Conservation (phyloP, 768 basidiomycete genomes). For the Agaricus blazei region DNA sequence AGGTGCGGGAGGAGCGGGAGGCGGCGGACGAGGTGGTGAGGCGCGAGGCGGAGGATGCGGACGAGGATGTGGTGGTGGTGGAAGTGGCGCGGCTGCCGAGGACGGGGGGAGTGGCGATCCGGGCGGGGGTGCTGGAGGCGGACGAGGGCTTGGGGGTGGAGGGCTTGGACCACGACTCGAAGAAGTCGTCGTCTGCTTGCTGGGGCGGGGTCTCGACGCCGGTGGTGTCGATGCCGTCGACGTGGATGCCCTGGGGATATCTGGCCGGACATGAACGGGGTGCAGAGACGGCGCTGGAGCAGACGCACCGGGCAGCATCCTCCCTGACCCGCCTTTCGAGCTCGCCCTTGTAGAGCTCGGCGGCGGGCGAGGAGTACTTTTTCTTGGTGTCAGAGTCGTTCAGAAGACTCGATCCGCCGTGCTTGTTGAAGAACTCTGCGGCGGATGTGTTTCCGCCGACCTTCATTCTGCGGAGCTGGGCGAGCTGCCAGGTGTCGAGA, state of each 20-base stretch:
- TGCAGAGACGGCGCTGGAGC: background rate
- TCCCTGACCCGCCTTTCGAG: conserved; percentile 74
- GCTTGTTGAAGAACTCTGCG: conserved; percentile 84
- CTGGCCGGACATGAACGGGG: conserved; percentile 29
- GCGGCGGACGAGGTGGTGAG: conserved; percentile 57
- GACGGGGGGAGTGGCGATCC: conserved; percentile 49
- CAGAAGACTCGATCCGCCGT: conserved; percentile 71
- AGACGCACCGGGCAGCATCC: conserved; percentile 59
- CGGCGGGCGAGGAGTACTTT: conserved; percentile 82
- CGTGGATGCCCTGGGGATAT: conserved; percentile 67
- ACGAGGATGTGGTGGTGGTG: conserved; percentile 38
- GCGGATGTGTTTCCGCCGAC: conserved; percentile 88
- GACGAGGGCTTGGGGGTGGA: conserved; percentile 47
- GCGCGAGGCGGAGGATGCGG: conserved; percentile 60
- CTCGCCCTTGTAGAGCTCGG: conserved; percentile 90
- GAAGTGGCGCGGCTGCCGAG: conserved; percentile 42
- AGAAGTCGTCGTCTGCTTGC: conserved; percentile 84
- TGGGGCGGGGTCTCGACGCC: conserved; percentile 30
- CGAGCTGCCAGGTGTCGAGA: conserved; percentile 89
- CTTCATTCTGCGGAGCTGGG: conserved; percentile 94
- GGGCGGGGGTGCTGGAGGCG: conserved; percentile 40
- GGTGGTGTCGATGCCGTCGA: conserved; percentile 72
- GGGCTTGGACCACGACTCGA: conserved; percentile 94
- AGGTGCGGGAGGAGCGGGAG: conserved; percentile 38
- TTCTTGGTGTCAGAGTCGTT: conserved; percentile 77